Evolutionary conservation across 805 yeast species (phyloP), one percentile per base, ranked within the genome.

Genomic region (Hanseniaspora nectarophila): DNA sequence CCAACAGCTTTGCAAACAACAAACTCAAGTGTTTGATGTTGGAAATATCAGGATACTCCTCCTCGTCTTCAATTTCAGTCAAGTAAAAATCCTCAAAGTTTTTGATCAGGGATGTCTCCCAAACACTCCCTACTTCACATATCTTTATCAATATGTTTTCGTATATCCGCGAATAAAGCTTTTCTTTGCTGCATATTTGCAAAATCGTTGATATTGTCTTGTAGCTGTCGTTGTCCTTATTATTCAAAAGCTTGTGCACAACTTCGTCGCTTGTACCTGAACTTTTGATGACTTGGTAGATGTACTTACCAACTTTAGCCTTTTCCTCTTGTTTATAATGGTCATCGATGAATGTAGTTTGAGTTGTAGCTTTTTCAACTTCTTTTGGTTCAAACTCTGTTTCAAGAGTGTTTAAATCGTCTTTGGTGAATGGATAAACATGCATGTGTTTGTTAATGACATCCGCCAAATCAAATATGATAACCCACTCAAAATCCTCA

Each of bases 261-360:
- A 95, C 90, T 69, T 92, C 98, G 58, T 86, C 95, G 5, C 89
- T 80, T 0, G 94, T 81, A 81, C 90, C 77, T 55, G 95, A 80
- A 21, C 96, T 86, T 82, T 85, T 87, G 9, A 92, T 70, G 0
- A 90, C 82, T 28, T 89, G 68, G 59, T 90, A 90, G 2, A 90
- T 82, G 75, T 59, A 86, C 86, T 58, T 82, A 0, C 95, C 84
- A 71, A 82, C 66, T 63, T 89, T 96, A 38, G 71, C 70, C 38
- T 81, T 72, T 7, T 24, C 26, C 12, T 43, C 16, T 5, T 43
- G 44, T 15, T 15, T 18, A 18, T 18, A 28, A 18, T 42, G 34
- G 8, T 42, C 45, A n/a, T 42, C 45, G 4, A 13, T 13, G n/a
- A 42, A 13, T n/a, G 34, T n/a, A n/a, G n/a, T n/a, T n/a, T n/a